phyloP scores from a whole-genome alignment of 1,284 basidiomycete genomes.

The Puccinia hordei region DNA sequence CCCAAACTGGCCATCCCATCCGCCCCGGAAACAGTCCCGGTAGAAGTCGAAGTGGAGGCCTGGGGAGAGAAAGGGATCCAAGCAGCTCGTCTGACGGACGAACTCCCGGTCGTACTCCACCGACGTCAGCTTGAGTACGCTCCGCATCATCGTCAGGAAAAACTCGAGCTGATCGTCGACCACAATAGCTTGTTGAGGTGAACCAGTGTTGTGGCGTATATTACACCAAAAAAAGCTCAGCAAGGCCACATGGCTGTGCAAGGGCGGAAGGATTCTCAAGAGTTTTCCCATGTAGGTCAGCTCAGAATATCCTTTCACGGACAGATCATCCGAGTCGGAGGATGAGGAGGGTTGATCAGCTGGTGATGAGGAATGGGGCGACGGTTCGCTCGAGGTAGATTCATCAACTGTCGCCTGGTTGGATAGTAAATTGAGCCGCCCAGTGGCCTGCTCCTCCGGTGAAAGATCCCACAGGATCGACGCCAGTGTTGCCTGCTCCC shows the following conservation, averaged over 20 bases:
- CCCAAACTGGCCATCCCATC: conserved; percentile 58
- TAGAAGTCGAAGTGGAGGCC: conserved; percentile 55
- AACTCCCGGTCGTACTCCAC: conserved; percentile 56
- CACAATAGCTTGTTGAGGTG: not conserved
- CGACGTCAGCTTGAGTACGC: conserved; percentile 52
- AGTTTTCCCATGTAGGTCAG: conserved; percentile 33
- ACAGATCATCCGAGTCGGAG: not conserved
- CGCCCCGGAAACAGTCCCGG: conserved; percentile 55
- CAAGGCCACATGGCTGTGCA: conserved; percentile 30
- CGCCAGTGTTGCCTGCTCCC: not conserved
- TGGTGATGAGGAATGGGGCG: not conserved
- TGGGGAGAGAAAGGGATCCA: conserved; percentile 52
- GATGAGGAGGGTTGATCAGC: not conserved
- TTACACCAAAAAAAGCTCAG: conserved; percentile 39
- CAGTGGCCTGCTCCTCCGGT: not conserved
- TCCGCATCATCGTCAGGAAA: conserved; percentile 39
- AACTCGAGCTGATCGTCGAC: conserved; percentile 18
- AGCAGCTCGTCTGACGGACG: conserved; percentile 54
- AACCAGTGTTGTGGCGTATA: not conserved
- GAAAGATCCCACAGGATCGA: not conserved
- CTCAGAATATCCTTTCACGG: not conserved
- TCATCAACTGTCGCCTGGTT: not conserved
- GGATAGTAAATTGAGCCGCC: not conserved
- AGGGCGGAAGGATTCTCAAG: conserved; percentile 22
- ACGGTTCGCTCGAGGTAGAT: not conserved